Evolutionary conservation across 495 filamentous ascomycete genomes (phyloP).

Genomic region (Barbatosphaeria neglecta): DNA sequence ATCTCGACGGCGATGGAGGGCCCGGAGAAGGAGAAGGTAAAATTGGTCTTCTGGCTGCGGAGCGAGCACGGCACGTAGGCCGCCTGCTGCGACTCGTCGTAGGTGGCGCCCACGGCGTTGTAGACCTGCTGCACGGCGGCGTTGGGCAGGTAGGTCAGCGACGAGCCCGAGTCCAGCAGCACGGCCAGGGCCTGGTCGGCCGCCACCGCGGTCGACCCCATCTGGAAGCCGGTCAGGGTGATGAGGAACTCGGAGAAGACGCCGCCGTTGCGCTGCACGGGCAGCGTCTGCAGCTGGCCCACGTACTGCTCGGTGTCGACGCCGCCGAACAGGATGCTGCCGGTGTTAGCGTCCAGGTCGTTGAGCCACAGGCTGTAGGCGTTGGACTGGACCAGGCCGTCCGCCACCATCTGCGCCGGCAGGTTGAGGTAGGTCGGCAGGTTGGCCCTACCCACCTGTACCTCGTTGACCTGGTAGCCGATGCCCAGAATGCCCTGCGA

Average conservation of each 20-base stretch:
- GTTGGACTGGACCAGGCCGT: slow-evolving; percentile 60
- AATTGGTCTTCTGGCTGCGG: slow-evolving; percentile 39
- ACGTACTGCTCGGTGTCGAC: slow-evolving; percentile 72
- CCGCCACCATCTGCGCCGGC: slow-evolving; percentile 58
- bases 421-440: slow-evolving; percentile 63
- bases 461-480: slow-evolving; percentile 78
- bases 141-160: slow-evolving; percentile 78
- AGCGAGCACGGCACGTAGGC: slow-evolving; percentile 67
- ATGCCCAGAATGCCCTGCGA: slow-evolving; percentile 79
- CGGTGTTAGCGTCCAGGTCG: slow-evolving; percentile 61
- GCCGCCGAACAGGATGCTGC: slow-evolving; percentile 84
- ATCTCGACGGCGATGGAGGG: slow-evolving; percentile 61
- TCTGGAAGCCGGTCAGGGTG: slow-evolving; percentile 48
- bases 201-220: slow-evolving; percentile 37
- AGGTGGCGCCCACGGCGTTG: slow-evolving; percentile 50
- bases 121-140: slow-evolving; percentile 52
- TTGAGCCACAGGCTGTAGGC: slow-evolving; percentile 89
- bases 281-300: slow-evolving; percentile 61
- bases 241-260: slow-evolving; percentile 69
- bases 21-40: slow-evolving; percentile 59
- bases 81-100: slow-evolving; percentile 40
- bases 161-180: slow-evolving; percentile 83
- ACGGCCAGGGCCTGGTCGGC: slow-evolving; percentile 52
- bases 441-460: slow-evolving; percentile 52
- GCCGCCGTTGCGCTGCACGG: slow-evolving; percentile 51